Conservation (phyloP, 2,329 filamentous ascomycete genomes). For the Talaromyces sp. region DNA sequence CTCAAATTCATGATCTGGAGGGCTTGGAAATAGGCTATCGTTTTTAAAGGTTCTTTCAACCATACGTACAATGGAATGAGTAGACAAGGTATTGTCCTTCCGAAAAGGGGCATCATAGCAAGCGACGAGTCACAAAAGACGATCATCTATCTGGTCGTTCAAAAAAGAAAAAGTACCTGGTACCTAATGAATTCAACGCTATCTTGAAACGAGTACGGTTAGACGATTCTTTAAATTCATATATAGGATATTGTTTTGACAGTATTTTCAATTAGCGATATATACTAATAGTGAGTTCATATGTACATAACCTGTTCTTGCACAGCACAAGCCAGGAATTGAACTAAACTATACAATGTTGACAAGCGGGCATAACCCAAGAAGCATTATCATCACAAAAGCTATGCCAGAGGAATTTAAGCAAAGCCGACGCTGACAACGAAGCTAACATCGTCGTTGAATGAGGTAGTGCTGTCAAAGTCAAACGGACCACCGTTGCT, state of each 20-base stretch:
- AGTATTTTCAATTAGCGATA: background rate
- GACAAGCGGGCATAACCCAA: background rate
- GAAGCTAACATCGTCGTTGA: constrained; percentile 58
- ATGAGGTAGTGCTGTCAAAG: constrained; percentile 52
- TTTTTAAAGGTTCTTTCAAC: background rate
- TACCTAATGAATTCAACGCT: background rate
- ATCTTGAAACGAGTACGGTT: background rate
- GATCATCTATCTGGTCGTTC: background rate
- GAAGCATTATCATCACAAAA: background rate
- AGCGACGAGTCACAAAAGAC: no score
- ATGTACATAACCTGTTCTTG: background rate
- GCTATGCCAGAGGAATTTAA: constrained; percentile 24
- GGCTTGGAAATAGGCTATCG: no score
- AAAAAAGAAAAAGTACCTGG: background rate
- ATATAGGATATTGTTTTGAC: background rate
- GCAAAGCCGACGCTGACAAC: constrained; percentile 48
- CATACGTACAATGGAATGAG: background rate
- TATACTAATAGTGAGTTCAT: background rate
- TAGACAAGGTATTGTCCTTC: background rate
- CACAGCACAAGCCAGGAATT: background rate
- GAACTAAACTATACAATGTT: background rate
- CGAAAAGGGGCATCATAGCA: no score
- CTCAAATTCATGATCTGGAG: no score
- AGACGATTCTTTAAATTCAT: no score
- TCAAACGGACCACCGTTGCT: constrained; percentile 57